Evolutionary conservation across 2,329 filamentous ascomycete species (phyloP).

Genomic region (Neopestalotiopsis sp.): DNA sequence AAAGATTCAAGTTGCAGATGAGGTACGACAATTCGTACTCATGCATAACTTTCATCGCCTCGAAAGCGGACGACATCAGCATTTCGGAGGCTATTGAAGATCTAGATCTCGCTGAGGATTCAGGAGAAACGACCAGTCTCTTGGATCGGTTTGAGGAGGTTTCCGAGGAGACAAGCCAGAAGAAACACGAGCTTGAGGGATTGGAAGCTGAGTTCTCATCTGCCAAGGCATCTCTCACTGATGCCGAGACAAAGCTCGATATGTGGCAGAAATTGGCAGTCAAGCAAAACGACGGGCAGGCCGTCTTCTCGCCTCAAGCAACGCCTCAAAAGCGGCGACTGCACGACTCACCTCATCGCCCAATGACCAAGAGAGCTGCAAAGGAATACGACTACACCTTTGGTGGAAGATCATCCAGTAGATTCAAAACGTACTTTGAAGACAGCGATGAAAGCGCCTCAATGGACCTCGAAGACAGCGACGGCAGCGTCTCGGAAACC

Average conservation of each 20-base stretch:
- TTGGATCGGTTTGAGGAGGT: neutral
- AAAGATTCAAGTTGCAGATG: slow-evolving; percentile 63
- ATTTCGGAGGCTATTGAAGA: slow-evolving; percentile 36
- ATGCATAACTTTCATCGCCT: slow-evolving; percentile 56
- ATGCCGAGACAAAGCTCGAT: slow-evolving; percentile 44
- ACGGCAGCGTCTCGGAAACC: slow-evolving; percentile 28
- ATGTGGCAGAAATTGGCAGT: slow-evolving; percentile 4
- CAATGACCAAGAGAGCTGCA: slow-evolving; percentile 29
- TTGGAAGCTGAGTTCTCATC: slow-evolving; percentile 26
- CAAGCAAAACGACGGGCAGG: neutral
- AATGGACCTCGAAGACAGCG: neutral
- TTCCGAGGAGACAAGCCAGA: neutral
- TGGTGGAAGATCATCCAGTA: neutral
- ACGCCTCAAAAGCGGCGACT: neutral
- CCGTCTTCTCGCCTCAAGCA: slow-evolving; percentile 14
- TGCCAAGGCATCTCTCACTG: slow-evolving; percentile 58
- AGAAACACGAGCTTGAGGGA: neutral
- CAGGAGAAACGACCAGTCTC: slow-evolving; percentile 39
- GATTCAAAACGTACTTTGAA: neutral
- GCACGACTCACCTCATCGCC: neutral
- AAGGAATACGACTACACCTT: slow-evolving; percentile 5
- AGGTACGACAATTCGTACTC: slow-evolving; percentile 63
- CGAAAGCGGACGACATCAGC: slow-evolving; percentile 28
- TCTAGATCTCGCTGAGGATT: slow-evolving; percentile 43
- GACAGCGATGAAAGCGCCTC: neutral